Evolutionary conservation across 208 protist genomes (phyloP).

Genomic region (Acanthamoeba quina): DNA sequence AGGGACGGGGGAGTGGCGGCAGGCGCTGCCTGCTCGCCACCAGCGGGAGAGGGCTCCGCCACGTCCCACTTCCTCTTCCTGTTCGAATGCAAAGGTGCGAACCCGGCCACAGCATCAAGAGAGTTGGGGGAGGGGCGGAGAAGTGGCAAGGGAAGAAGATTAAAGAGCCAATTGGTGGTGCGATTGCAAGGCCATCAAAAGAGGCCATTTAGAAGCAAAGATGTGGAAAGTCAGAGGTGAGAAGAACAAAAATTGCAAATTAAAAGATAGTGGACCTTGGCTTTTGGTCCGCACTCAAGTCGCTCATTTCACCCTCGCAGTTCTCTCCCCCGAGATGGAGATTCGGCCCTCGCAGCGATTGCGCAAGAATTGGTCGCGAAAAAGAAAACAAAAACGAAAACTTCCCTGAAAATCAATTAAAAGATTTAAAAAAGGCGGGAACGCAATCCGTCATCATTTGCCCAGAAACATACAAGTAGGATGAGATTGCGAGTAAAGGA

Average conservation of each 20-base stretch:
- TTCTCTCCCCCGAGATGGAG: not conserved
- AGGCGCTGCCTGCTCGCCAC: not conserved
- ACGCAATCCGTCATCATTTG: not conserved
- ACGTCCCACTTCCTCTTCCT: conserved; percentile 67
- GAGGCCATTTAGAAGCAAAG: not conserved
- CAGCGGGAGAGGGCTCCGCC: not conserved
- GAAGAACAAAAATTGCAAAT: not conserved
- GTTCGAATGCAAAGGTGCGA: not conserved
- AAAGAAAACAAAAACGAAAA: conserved; percentile 8
- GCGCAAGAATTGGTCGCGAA: not conserved
- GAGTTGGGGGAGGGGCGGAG: not conserved
- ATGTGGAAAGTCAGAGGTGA: no score
- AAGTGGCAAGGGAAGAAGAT: not conserved
- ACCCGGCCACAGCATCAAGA: not conserved
- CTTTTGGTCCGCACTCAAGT: not conserved
- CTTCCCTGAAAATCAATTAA: not conserved
- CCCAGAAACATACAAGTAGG: not conserved
- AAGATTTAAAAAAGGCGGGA: conserved; percentile 7
- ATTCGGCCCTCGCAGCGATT: not conserved
- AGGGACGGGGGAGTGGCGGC: not conserved
- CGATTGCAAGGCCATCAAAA: not conserved
- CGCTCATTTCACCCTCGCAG: not conserved
- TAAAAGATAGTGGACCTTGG: not conserved
- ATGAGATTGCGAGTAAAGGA: conserved; percentile 50
- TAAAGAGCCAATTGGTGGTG: not conserved